These are phyloP conservation scores for Babesia bigemina DNA, from an alignment of 169 alveolate species.

Conservation along the genomic window DNA sequence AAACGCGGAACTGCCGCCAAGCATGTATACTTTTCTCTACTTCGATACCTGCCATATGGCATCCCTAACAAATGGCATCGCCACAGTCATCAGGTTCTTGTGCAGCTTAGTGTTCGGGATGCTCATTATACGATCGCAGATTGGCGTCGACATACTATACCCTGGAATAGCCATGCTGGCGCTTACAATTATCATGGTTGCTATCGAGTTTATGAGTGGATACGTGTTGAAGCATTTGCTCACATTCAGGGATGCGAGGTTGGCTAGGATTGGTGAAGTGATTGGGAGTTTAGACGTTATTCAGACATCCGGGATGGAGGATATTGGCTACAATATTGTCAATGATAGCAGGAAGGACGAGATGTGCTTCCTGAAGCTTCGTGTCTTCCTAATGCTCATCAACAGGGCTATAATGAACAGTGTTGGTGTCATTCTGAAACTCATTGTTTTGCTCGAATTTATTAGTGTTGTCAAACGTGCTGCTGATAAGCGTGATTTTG, in stretches of 20 bases:
- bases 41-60: slow-evolving; percentile 22
- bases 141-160: slow-evolving; percentile 13
- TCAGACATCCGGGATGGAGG: slow-evolving; percentile 11
- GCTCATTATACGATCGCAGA: slow-evolving; percentile 11
- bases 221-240: slow-evolving; percentile 5
- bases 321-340: slow-evolving; percentile 11
- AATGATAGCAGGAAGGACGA: slow-evolving; percentile 25
- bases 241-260: slow-evolving; percentile 3
- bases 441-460: slow-evolving; percentile 38
- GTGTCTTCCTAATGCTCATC: not conserved
- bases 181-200: not conserved
- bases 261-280: slow-evolving; percentile 4
- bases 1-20: slow-evolving; percentile 13
- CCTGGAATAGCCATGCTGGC: slow-evolving; percentile 4
- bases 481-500: not conserved
- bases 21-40: slow-evolving; percentile 30
- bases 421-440: slow-evolving; percentile 3
- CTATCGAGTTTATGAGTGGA: slow-evolving; percentile 1
- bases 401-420: slow-evolving; percentile 7
- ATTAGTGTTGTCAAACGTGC: slow-evolving; percentile 15
- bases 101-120: slow-evolving; percentile 7
- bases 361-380: not conserved
- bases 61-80: not conserved
- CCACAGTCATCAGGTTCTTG: slow-evolving; percentile 8
- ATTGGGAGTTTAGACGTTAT: slow-evolving; percentile 7